Percentiles rank a stretch among this genome's conserved stretches.
Evolutionary conservation across 2,329 filamentous ascomycete genomes (phyloP).

Genomic region (Calonectria fujianensis): DNA sequence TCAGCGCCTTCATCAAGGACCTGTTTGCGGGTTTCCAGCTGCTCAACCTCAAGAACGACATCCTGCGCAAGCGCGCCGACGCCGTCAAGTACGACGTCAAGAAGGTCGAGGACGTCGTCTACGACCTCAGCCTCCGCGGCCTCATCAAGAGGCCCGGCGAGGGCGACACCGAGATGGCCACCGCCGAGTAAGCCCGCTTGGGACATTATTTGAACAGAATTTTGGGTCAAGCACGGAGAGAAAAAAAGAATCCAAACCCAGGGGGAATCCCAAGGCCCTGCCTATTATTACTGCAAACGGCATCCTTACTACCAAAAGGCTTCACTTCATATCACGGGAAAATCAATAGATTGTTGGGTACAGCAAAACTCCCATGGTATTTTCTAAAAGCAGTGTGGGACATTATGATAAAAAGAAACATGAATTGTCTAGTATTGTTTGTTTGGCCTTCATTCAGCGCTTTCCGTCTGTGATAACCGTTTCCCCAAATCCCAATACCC

Average conservation of each 20-base stretch:
- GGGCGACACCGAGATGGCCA: conserved; percentile 63
- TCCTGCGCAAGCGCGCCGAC: conserved; percentile 89
- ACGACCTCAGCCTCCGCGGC: conserved; percentile 92
- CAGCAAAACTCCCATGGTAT: conserved; percentile 5
- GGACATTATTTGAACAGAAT: not conserved
- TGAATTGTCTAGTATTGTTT: conserved; percentile 39
- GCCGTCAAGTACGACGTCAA: conserved; percentile 98
- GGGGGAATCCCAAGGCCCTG: not conserved
- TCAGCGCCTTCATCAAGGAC: conserved; percentile 95
- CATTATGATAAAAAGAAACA: conserved; percentile 30
- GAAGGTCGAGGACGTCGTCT: conserved; percentile 98
- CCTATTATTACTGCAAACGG: not conserved
- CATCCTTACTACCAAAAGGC: not conserved
- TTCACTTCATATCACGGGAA: conserved; percentile 6
- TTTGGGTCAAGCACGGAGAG: not conserved
- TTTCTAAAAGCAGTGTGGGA: not conserved
- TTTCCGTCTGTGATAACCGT: conserved; percentile 30
- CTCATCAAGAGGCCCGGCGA: conserved; percentile 75
- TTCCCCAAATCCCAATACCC: conserved; percentile 20
- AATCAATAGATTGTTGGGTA: not conserved
- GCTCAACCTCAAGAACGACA: conserved; percentile 97
- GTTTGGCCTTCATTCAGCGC: conserved; percentile 27
- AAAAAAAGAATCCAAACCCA: no score
- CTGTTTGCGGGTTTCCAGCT: conserved; percentile 97
- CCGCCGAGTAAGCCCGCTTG: conserved; percentile 51